Evolutionary conservation across 805 yeast genomes (phyloP).

Genomic region (Kuraishia capsulata): DNA sequence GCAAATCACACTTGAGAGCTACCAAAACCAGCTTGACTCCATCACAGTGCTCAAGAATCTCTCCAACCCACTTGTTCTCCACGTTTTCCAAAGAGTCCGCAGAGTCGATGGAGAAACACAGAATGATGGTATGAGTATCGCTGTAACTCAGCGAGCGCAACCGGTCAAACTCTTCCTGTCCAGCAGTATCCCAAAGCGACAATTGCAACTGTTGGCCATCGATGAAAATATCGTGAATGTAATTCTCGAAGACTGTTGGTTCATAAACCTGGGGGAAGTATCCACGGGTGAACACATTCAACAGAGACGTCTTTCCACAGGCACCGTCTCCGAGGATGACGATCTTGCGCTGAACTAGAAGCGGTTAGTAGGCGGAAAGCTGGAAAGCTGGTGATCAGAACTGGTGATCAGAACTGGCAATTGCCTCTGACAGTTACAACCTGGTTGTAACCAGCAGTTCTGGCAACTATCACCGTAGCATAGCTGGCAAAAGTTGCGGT

Average conservation of each 20-base stretch:
- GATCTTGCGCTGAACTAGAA: slow-evolving; percentile 75
- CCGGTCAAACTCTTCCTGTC: slow-evolving; percentile 96
- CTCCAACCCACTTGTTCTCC: slow-evolving; percentile 94
- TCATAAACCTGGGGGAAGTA: slow-evolving; percentile 97
- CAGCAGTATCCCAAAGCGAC: slow-evolving; percentile 98
- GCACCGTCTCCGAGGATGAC: slow-evolving; percentile 98
- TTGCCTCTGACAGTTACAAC: neutral
- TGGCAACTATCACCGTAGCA: too few species aligned
- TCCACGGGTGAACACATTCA: slow-evolving; percentile 94
- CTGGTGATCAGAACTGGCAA: neutral
- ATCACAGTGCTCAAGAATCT: slow-evolving; percentile 93
- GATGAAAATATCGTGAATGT: slow-evolving; percentile 92
- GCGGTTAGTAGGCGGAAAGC: too few species aligned
- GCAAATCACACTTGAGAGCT: slow-evolving; percentile 88
- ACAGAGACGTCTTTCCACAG: slow-evolving; percentile 92
- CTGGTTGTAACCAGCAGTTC: too few species aligned
- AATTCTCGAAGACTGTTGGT: slow-evolving; percentile 96
- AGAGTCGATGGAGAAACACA: slow-evolving; percentile 91
- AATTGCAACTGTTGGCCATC: slow-evolving; percentile 89
- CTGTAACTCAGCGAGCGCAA: slow-evolving; percentile 86
- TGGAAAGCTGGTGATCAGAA: slow-evolving; percentile 7
- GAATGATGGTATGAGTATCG: slow-evolving; percentile 95
- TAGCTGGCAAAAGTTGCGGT: too few species aligned
- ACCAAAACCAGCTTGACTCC: slow-evolving; percentile 91
- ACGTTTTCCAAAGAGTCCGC: slow-evolving; percentile 92